These are phyloP conservation scores for Epichloe festucae DNA, from an alignment of 2,329 filamentous ascomycete species.

Conservation along the genomic window DNA sequence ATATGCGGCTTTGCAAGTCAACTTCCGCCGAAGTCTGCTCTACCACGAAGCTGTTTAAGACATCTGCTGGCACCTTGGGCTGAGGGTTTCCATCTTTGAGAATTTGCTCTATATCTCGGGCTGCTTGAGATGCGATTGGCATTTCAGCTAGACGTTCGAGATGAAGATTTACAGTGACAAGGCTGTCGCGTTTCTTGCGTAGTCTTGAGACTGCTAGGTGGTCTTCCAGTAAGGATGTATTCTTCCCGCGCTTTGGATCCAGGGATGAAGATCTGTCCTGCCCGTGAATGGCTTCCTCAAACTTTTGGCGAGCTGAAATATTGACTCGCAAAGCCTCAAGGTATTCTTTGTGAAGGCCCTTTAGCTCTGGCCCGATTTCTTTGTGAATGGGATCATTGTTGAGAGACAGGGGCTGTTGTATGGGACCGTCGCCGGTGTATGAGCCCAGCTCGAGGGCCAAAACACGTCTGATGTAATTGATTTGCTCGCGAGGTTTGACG, in stretches of 20 bases:
- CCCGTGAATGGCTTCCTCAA: conserved; percentile 23
- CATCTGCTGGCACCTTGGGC: conserved; percentile 37
- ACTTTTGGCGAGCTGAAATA: conserved; percentile 35
- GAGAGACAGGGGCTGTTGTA: conserved; percentile 35
- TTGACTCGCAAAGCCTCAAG: conserved; percentile 41
- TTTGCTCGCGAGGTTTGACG: conserved; percentile 44
- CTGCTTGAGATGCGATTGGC: conserved; percentile 36
- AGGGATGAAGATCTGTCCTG: background rate
- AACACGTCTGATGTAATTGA: conserved; percentile 41
- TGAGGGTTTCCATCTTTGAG: conserved; percentile 31
- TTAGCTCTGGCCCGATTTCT: conserved; percentile 23
- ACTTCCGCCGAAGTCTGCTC: conserved; percentile 25
- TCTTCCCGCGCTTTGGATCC: conserved; percentile 6
- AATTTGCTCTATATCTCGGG: conserved; percentile 35
- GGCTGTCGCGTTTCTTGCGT: conserved; percentile 35
- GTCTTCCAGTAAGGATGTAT: conserved; percentile 27
- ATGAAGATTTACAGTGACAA: conserved; percentile 37
- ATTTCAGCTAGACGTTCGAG: conserved; percentile 37
- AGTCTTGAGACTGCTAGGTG: conserved; percentile 39
- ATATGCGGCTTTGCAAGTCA: conserved; percentile 34
- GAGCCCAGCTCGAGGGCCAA: conserved; percentile 40
- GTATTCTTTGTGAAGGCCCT: conserved; percentile 41
- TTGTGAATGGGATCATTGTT: conserved; percentile 25
- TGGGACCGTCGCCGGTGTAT: conserved; percentile 29
- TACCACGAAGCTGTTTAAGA: conserved; percentile 36